phyloP scores from a whole-genome alignment of 345 rosid genomes.

The Cardamine resedifolia region DNA sequence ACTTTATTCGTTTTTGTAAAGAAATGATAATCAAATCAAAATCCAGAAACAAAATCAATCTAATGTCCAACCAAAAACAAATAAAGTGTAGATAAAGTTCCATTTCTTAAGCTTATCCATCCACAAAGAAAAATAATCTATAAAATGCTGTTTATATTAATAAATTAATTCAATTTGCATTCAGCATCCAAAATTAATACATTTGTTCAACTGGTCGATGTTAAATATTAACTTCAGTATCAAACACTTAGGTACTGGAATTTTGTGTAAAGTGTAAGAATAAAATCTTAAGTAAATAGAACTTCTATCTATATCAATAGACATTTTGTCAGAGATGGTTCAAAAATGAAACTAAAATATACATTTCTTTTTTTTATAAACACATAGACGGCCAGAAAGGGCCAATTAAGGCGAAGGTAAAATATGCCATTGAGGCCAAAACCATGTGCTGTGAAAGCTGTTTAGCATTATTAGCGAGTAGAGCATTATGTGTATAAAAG shows the following conservation, averaged over 20 bases:
- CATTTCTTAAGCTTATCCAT: background rate
- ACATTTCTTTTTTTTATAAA: background rate
- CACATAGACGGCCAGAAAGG: background rate
- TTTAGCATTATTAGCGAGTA: conserved; percentile 6
- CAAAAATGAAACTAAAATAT: background rate
- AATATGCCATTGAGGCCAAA: conserved; percentile 3
- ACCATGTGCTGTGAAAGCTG: conserved; percentile 19
- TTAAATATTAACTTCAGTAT: conserved; percentile 2
- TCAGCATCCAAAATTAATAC: background rate
- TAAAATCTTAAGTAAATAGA: conserved; percentile 1
- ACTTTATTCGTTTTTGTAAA: conserved; percentile 6
- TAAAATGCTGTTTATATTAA: background rate
- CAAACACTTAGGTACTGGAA: conserved; percentile 7
- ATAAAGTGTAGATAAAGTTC: conserved; percentile 15
- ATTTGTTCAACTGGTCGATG: background rate
- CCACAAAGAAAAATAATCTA: background rate
- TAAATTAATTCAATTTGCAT: conserved; percentile 19
- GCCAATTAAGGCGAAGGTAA: background rate
- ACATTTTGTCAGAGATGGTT: background rate
- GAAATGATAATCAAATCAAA: conserved; percentile 1
- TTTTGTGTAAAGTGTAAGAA: conserved; percentile 7
- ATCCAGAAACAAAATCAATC: conserved; percentile 12
- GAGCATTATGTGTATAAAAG: background rate
- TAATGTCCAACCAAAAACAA: conserved; percentile 29
- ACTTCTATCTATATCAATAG: conserved; percentile 10